Evolutionary conservation across 345 rosid genomes (phyloP).

Genomic region (Geranium brycei): DNA sequence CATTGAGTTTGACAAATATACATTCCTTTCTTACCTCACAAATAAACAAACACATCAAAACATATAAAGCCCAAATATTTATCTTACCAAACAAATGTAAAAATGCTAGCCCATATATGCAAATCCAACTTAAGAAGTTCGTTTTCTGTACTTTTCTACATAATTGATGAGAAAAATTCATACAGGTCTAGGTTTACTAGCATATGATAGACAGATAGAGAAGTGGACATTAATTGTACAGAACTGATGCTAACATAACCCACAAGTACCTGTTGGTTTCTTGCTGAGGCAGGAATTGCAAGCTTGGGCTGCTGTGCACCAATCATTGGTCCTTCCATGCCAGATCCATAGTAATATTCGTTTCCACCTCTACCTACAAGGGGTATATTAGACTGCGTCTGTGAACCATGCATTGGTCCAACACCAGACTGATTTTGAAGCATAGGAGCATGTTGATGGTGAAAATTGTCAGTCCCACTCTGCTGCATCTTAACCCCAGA

Average conservation of each 20-base stretch:
- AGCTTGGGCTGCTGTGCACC: constrained; percentile 47
- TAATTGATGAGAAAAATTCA: too few relatives aligned
- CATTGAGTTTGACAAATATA: neutral
- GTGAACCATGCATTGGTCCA: constrained; percentile 22
- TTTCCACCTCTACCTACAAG: constrained; percentile 43
- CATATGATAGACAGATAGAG: too few relatives aligned
- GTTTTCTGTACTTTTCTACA: too few relatives aligned
- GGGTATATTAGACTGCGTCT: constrained; percentile 39
- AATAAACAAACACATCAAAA: too few relatives aligned
- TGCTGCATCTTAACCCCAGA: constrained; percentile 38
- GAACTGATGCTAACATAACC: neutral
- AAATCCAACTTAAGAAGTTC: too few relatives aligned
- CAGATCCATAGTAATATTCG: constrained; percentile 33
- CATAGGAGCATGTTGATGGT: constrained; percentile 46
- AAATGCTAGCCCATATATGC: too few relatives aligned
- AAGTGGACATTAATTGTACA: neutral
- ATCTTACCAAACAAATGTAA: too few relatives aligned
- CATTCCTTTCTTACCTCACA: too few relatives aligned
- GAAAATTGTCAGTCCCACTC: constrained; percentile 35
- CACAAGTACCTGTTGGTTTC: constrained; percentile 29
- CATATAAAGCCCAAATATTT: too few relatives aligned
- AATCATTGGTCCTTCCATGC: constrained; percentile 46
- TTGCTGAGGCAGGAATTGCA: constrained; percentile 41
- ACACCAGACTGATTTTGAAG: constrained; percentile 47
- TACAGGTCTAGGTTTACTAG: too few relatives aligned